Percentiles rank a stretch among this genome's conserved stretches.
These are phyloP conservation scores for Carex cristatella DNA, from an alignment of 176 grass and related monocot genomes.

Conservation along the genomic window DNA sequence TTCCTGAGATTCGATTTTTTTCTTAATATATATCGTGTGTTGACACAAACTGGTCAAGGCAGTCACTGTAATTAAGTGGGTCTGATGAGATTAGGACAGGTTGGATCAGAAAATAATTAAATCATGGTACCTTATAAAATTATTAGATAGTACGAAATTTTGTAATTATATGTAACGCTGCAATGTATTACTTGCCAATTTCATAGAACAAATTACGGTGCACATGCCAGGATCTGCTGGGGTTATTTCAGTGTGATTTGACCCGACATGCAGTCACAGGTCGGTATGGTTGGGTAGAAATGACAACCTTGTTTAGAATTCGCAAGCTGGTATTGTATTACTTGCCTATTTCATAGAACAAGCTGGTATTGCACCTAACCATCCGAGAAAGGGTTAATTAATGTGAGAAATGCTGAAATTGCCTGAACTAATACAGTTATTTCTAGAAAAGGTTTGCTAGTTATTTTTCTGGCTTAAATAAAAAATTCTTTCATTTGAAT, in stretches of 20 bases:
- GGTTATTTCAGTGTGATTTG: neutral
- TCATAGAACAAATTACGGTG: neutral
- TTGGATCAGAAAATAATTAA: neutral
- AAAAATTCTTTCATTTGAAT: neutral
- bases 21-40: neutral
- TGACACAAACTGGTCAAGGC: neutral
- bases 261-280: neutral
- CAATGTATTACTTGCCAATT: neutral
- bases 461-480: neutral
- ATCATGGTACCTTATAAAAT: neutral
- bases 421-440: neutral
- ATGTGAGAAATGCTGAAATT: neutral
- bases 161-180: neutral
- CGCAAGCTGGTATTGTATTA: neutral
- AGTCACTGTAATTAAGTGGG: neutral
- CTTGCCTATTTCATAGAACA: too few species aligned
- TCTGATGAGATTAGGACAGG: neutral
- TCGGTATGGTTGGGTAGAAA: neutral
- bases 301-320: neutral
- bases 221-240: neutral
- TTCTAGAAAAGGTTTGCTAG: neutral
- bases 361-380: neutral
- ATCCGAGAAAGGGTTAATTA: neutral
- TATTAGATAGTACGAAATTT: neutral
- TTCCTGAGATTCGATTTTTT: neutral